Evolutionary conservation across 2,329 filamentous ascomycete species (phyloP), one percentile per base, ranked within the genome.

Genomic region (Hypoxylon sp.): DNA sequence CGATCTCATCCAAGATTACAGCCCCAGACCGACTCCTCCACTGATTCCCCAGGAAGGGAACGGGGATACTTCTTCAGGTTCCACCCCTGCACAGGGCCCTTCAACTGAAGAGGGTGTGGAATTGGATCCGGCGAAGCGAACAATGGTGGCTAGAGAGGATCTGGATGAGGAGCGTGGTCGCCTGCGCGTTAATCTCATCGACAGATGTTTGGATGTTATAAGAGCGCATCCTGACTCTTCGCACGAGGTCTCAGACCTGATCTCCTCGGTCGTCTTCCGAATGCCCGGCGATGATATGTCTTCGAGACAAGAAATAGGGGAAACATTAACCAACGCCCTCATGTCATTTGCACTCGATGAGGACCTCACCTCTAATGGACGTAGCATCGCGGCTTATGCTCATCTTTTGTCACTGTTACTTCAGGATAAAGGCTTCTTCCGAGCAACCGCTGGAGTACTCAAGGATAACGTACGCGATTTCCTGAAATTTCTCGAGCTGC

Each of bases 391-490:
- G 17, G 91, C 95, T 1, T 97, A 96, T 75, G 92, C 95, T 15
- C 94, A 99, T 75, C 82, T 99, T 11, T 80, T 99, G 9, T 95
- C 92, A 3, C 79, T 99, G 31, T 86, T 98, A 49, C 82, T 98
- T 15, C 92, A 96, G 69, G 89, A 96, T 56, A 86, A 86, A 54
- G 70, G 82, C 27, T 97, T 98, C 73, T 97, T 96, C 72, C 83
- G 84, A 47, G 86, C 87, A 47, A 91, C 91, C 15, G 76, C 93
- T 15, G 84, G 88, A 23, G 87, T 88, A 31, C 77, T 99, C 20
- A 89, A 89, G 70, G 87, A 91, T 15, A 91, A 89, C 68, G 89
- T 97, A 35, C 80, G 81, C 8, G 87, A 87, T 31, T 86, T 97
- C 60, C 81, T 97, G 23, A 82, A 80, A 2, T 97, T 97, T 73